Evolutionary conservation across 352 stramenopile species (phyloP), one percentile per base, ranked within the genome.

Genomic region (Pythium guiyangense): DNA sequence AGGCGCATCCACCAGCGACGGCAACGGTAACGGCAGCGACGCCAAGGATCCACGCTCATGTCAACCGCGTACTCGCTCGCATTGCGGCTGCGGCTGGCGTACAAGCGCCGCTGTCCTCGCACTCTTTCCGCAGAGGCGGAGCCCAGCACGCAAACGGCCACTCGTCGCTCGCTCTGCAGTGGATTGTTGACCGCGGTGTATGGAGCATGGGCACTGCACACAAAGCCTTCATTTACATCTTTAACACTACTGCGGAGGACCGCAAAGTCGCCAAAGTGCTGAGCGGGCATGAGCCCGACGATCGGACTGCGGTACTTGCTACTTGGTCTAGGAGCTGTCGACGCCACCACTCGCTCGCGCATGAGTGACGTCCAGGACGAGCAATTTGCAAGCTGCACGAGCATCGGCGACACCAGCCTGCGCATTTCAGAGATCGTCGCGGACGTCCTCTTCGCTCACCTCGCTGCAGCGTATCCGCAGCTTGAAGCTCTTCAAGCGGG

Each of bases 171-270:
- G n/a, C n/a, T n/a, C 51, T 57, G 2, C 49, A 62, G 25, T 66
- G 57, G 58, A 66, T 69, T 20, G 60, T 66, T 18, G 57, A 60
- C 34, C 49, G 49, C 9, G 54, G 49, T 14, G 57, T 39, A 15
- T 60, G 57, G 53, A 63, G 62, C 22, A 17, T 69, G 46, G 55
- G 31, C 6, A 58, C 47, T 3, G 56, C 42, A 47, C 61, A 57
- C 57, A 65, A 64, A 45, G 62, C 39, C 25, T 64, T 64, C n/a
- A 45, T 27, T 10, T 66, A 66, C 34, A 52, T 59, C 26, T 67
- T 70, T 39, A 64, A 63, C 25, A 57, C 59, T 1, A 50, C 47
- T 18, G 52, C 56, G n/a, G 50, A 66, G 55, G 50, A 66, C 20
- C 50, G 65, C 15, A 34, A 59, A 50, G 63, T 62, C 0, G 57